Evolutionary conservation across 306 rosid genomes (phyloP), one percentile per base, ranked within the genome.

Genomic region (Sicyos edulis): DNA sequence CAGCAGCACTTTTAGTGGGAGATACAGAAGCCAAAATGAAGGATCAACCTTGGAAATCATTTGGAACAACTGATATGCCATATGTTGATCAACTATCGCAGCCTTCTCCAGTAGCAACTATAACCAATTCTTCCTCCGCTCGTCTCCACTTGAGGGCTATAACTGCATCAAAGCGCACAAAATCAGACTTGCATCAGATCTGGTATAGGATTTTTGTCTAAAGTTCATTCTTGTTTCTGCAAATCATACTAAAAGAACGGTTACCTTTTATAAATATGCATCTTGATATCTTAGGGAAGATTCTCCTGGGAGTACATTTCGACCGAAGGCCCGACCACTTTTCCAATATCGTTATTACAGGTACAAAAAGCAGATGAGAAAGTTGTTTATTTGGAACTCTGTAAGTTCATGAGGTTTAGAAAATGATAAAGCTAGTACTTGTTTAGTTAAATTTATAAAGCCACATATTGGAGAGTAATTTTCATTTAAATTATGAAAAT

Each of bases 331-430:
- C 76, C 82, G 91, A 74, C 99, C 71, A 17, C 87, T 95, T 59
- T 95, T 95, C 85, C 99, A 95, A 76, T 95, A 95, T 80, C 99
- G 99, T 78, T 92, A 91, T 84, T 95, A 95, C 86, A 95, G 99
- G 99, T 95, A 71, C 44, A 12, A 59, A 59, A 10, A 11, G 34
- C 49, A 59, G 13, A 42, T 49, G 12, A 8, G 47, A 42, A 42
- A 42, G 10, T 42, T 42, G 44, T 10, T 29, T 22, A 17, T 32
- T 55, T 55, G 75, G 8, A 71, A 52, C 75, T 15, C 29, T 53
- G 75, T 32, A 32, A 32, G 12, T 71, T n/a, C 63, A 53, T 29
- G 7, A 19, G 34, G 47, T 20, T 24, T 29, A 68, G 24, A 72
- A 65, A 42, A 7, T 56, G 52, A 78, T 80, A 55, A 76, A n/a